Percentiles rank a stretch among this genome's conserved stretches.
Evolutionary conservation across 169 alveolate genomes (phyloP).

Genomic region (Cryptosporidium felis): DNA sequence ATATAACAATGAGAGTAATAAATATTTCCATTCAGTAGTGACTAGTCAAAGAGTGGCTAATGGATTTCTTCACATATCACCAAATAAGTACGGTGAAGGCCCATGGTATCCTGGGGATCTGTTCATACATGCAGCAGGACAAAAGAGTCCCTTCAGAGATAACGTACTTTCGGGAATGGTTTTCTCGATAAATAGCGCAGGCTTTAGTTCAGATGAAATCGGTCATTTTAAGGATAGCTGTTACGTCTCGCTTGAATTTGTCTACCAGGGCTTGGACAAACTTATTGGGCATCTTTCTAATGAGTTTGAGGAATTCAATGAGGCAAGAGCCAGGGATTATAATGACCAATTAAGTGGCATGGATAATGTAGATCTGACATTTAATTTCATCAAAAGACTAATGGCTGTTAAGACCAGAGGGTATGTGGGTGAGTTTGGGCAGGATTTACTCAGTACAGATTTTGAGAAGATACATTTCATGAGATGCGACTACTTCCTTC

Average conservation of each 20-base stretch:
- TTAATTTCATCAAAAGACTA: background rate
- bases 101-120: constrained; percentile 67
- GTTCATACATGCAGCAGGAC: constrained; percentile 68
- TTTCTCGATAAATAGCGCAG: constrained; percentile 23
- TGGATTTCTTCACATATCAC: constrained; percentile 41
- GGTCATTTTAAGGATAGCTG: background rate
- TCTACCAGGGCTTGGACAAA: constrained; percentile 26
- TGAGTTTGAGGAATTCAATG: constrained; percentile 23
- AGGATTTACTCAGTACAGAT: background rate
- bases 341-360: background rate
- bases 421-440: background rate
- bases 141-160: constrained; percentile 54
- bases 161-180: constrained; percentile 37
- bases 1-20: background rate
- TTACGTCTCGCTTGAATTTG: background rate
- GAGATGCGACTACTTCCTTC: constrained; percentile 16
- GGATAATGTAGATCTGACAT: constrained; percentile 50
- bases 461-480: constrained; percentile 34
- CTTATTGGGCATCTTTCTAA: background rate
- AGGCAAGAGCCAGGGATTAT: background rate
- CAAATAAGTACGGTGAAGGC: constrained; percentile 47
- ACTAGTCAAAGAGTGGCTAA: constrained; percentile 37
- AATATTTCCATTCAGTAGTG: background rate
- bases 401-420: constrained; percentile 55
- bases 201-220: background rate